Percentiles rank a stretch among this genome's conserved stretches.
phyloP scores from a whole-genome alignment of 371 early-diverging fungal species.

The Chytridiales sp. region DNA sequence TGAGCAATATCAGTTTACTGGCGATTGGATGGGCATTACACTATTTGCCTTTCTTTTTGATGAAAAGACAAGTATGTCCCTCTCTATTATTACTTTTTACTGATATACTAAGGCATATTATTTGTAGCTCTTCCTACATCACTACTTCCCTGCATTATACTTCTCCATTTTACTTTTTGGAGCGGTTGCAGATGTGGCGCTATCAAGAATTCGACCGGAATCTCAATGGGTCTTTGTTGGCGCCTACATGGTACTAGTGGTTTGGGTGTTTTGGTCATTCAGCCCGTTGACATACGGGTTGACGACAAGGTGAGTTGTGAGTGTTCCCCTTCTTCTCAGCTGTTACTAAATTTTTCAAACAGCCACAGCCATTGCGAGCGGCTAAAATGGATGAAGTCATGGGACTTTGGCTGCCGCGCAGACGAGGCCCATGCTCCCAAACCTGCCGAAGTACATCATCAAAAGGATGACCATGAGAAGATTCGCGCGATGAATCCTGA shows the following conservation, averaged over 20 bases:
- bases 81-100: neutral
- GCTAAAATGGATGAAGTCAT: conserved; percentile 30
- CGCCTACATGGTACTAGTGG: conserved; percentile 49
- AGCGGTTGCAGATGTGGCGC: conserved; percentile 68
- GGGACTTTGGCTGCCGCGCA: too few relatives aligned
- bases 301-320: conserved; percentile 5
- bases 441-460: too few relatives aligned
- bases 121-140: conserved; percentile 90
- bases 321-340: neutral
- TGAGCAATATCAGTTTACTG: conserved; percentile 37
- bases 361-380: conserved; percentile 24
- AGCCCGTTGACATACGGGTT: conserved; percentile 81
- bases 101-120: neutral
- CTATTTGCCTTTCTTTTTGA: conserved; percentile 92
- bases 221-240: conserved; percentile 45
- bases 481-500: too few relatives aligned
- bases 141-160: conserved; percentile 96
- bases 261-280: conserved; percentile 55
- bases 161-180: conserved; percentile 79
- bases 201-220: conserved; percentile 57
- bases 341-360: conserved; percentile 10
- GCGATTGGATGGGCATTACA: conserved; percentile 85
- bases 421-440: too few relatives aligned
- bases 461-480: too few relatives aligned
- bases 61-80: conserved; percentile 64